A percentile compares a stretch with the other conserved stretches of the same genome.
Conservation (phyloP, 495 filamentous ascomycete genomes). For the Neurospora sp. region DNA sequence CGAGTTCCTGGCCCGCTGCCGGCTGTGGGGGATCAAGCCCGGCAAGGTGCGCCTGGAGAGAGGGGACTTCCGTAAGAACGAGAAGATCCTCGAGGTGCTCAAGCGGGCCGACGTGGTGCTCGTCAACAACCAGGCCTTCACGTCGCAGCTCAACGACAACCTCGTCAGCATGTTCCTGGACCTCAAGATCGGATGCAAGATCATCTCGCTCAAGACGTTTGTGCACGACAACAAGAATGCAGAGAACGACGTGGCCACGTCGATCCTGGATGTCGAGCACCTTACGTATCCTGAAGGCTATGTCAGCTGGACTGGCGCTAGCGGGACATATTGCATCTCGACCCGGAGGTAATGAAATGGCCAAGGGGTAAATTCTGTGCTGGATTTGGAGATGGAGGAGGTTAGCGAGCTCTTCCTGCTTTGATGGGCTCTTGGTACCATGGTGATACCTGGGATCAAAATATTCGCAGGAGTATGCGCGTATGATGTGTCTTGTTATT, state of each 20-base stretch:
- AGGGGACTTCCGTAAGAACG: slow-evolving; percentile 74
- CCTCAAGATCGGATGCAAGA: slow-evolving; percentile 80
- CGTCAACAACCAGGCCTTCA: slow-evolving; percentile 96
- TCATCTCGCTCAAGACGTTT: slow-evolving; percentile 49
- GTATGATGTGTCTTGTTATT: not conserved
- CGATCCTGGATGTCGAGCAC: slow-evolving; percentile 61
- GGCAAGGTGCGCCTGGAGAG: slow-evolving; percentile 71
- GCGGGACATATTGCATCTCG: slow-evolving; percentile 79
- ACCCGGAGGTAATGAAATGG: slow-evolving; percentile 52
- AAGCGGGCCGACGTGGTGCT: slow-evolving; percentile 83
- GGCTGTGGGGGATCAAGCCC: slow-evolving; percentile 75
- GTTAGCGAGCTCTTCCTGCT: not conserved
- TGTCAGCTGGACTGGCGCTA: slow-evolving; percentile 85
- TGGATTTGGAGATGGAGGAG: not conserved
- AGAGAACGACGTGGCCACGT: slow-evolving; percentile 56
- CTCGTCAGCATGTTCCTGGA: slow-evolving; percentile 88
- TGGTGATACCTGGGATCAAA: not conserved
- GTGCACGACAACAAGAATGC: slow-evolving; percentile 36
- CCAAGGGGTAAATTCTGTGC: not conserved
- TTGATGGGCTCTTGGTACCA: not conserved
- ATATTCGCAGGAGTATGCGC: not conserved
- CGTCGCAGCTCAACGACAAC: slow-evolving; percentile 70
- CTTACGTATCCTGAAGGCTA: slow-evolving; percentile 68
- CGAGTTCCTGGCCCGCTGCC: slow-evolving; percentile 76
- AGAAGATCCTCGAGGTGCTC: slow-evolving; percentile 58